Evolutionary conservation across 148 eudicot species (phyloP).

Genomic region (Silene uniflora): DNA sequence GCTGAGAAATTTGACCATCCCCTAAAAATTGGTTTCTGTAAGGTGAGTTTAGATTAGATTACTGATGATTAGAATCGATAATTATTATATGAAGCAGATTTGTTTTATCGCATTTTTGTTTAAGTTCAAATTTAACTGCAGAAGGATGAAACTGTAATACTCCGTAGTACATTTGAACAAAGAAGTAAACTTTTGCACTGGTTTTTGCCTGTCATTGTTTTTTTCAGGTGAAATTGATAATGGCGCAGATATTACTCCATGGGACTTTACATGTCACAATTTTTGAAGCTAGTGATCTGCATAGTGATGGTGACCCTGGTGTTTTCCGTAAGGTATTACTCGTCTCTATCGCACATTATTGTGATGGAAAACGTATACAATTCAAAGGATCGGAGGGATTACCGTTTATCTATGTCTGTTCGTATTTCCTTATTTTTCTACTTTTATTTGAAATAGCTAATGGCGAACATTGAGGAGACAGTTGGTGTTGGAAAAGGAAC

Average conservation of each 20-base stretch:
- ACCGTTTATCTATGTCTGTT: neutral
- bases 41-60: neutral
- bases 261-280: slow-evolving; percentile 81
- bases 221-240: slow-evolving; percentile 20
- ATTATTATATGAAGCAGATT: neutral
- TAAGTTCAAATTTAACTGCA: neutral
- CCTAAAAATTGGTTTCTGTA: neutral
- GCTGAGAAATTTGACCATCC: no score
- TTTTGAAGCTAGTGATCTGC: slow-evolving; percentile 57
- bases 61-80: neutral
- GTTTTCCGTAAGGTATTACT: slow-evolving; percentile 56
- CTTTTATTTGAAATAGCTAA: slow-evolving; percentile 37
- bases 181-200: neutral
- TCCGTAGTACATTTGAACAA: slow-evolving; percentile 10
- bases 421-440: neutral
- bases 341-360: neutral
- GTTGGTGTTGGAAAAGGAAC: slow-evolving; percentile 71
- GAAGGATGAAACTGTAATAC: neutral
- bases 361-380: no score
- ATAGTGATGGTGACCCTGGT: slow-evolving; percentile 33
- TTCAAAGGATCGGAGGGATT: neutral
- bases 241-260: slow-evolving; percentile 72
- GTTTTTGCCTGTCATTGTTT: neutral
- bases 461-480: slow-evolving; percentile 53
- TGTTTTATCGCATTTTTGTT: neutral